These are phyloP conservation scores for Xylariomycetidae sp. DNA, from an alignment of 2,329 filamentous ascomycete species.

Conservation along the genomic window DNA sequence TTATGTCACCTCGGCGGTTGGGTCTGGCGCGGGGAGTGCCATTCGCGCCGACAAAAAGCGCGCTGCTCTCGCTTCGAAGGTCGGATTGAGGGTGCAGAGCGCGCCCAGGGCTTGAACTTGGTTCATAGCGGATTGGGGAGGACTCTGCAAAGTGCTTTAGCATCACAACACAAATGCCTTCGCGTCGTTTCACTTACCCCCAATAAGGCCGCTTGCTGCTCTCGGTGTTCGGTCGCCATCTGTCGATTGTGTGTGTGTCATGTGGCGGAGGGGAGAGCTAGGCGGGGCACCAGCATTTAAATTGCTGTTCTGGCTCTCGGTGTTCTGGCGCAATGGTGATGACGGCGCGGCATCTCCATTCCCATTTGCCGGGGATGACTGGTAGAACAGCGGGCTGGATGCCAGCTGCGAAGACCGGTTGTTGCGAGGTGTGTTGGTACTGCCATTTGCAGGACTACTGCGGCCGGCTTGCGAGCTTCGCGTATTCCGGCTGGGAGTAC, in stretches of 20 bases:
- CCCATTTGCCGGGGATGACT: conserved; percentile 36
- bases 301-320: conserved; percentile 47
- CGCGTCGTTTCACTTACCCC: too few species aligned
- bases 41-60: conserved; percentile 70
- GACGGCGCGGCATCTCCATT: conserved; percentile 38
- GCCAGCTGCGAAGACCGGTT: conserved; percentile 46
- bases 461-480: conserved; percentile 49
- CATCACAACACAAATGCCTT: too few species aligned
- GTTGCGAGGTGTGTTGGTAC: conserved; percentile 38
- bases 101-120: conserved; percentile 80
- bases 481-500: conserved; percentile 46
- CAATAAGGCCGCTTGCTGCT: conserved; percentile 52
- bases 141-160: conserved; percentile 73
- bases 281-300: conserved; percentile 31
- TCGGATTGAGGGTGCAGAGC: conserved; percentile 59
- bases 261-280: conserved; percentile 56
- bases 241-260: conserved; percentile 49
- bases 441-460: conserved; percentile 37
- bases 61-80: conserved; percentile 76
- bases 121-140: conserved; percentile 84
- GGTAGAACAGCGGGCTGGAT: conserved; percentile 79
- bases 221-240: conserved; percentile 66
- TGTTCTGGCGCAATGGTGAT: conserved; percentile 52
- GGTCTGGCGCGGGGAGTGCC: conserved; percentile 49
- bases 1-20: conserved; percentile 72